Percentiles rank a stretch among this genome's conserved stretches.
Evolutionary conservation across 1,284 basidiomycete species (phyloP).

Genomic region (Erythrobasidium hasegawianum): DNA sequence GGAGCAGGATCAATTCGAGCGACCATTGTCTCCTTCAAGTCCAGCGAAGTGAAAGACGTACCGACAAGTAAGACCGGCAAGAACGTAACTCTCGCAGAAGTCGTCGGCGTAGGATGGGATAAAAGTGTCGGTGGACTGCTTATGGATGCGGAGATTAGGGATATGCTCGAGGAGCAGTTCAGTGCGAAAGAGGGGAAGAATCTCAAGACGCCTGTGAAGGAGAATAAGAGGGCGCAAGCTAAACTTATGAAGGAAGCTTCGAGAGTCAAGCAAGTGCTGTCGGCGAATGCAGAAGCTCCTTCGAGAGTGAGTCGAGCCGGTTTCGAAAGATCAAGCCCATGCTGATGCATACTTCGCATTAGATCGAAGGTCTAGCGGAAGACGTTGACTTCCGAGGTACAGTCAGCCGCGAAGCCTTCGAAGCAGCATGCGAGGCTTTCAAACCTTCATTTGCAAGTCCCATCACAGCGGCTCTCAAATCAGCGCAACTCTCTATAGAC

Average conservation of each 20-base stretch:
- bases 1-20: constrained; percentile 84
- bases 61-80: constrained; percentile 54
- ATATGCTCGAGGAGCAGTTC: constrained; percentile 74
- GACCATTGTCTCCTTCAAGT: constrained; percentile 75
- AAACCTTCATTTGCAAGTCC: constrained; percentile 63
- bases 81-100: constrained; percentile 69
- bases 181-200: constrained; percentile 55
- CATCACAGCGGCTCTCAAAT: constrained; percentile 68
- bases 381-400: constrained; percentile 86
- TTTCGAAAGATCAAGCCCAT: no score
- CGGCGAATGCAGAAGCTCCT: constrained; percentile 78
- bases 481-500: constrained; percentile 64
- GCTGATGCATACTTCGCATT: constrained; percentile 1
- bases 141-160: constrained; percentile 76
- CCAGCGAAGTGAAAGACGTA: constrained; percentile 49
- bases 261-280: constrained; percentile 86
- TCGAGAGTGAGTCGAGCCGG: constrained; percentile 66
- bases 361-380: constrained; percentile 82
- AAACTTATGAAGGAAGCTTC: constrained; percentile 91
- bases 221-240: constrained; percentile 79
- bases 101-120: constrained; percentile 76
- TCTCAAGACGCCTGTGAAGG: constrained; percentile 44
- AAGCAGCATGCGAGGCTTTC: constrained; percentile 62
- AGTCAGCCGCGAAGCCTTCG: constrained; percentile 72
- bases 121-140: constrained; percentile 72